Conservation (phyloP, 768 basidiomycete species). For the Phylloporus sp. region DNA sequence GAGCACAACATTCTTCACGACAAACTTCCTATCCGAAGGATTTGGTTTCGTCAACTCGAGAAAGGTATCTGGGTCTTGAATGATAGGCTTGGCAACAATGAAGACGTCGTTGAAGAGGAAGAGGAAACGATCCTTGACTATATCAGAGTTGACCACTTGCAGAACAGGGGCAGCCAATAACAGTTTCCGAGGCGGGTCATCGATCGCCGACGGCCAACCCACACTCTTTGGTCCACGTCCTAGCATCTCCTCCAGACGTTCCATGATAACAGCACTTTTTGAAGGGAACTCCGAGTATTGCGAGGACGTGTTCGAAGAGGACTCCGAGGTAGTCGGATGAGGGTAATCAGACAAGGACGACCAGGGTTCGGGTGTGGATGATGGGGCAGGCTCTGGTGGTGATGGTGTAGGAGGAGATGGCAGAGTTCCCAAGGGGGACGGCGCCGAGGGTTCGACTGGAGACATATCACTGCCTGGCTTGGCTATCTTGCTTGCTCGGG, state of each 20-base stretch:
- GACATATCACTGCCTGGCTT: constrained; percentile 23
- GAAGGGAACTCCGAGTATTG: constrained; percentile 49
- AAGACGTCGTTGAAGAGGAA: constrained; percentile 97
- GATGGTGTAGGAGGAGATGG: constrained; percentile 42
- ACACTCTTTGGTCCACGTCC: constrained; percentile 55
- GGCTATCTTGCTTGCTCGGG: constrained; percentile 34
- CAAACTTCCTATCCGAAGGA: constrained; percentile 67
- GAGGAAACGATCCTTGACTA: constrained; percentile 92
- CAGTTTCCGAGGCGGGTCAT: constrained; percentile 84
- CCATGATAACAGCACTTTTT: constrained; percentile 56
- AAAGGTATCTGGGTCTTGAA: constrained; percentile 61
- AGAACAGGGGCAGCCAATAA: constrained; percentile 82
- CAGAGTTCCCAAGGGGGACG: constrained; percentile 24
- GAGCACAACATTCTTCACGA: constrained; percentile 87
- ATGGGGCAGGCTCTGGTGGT: constrained; percentile 53
- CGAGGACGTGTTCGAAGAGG: constrained; percentile 72
- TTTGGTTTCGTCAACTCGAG: constrained; percentile 55
- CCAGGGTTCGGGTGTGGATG: constrained; percentile 73
- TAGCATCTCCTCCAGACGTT: constrained; percentile 69
- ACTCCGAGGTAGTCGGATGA: constrained; percentile 65
- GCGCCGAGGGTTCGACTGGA: constrained; percentile 17
- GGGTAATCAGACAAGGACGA: constrained; percentile 74
- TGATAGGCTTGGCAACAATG: constrained; percentile 86
- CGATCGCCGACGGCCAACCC: constrained; percentile 62
- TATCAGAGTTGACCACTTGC: constrained; percentile 91